phyloP scores from a whole-genome alignment of 2,329 filamentous ascomycete species.

The Grosmannia clavigera region DNA sequence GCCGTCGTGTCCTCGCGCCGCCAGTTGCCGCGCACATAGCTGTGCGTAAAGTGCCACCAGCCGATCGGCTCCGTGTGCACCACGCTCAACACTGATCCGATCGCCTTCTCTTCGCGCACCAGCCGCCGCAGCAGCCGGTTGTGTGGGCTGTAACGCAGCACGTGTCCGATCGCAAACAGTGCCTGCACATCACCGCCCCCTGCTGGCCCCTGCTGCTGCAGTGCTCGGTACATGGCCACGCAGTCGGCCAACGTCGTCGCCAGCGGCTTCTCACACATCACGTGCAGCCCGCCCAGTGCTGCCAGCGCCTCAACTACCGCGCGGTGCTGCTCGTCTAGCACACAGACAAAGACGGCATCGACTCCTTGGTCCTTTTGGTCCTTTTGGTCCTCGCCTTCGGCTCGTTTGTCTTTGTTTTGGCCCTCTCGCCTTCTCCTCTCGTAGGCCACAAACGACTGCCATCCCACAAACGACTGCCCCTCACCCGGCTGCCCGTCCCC shows the following conservation, averaged over 20 bases:
- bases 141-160: slow-evolving; percentile 84
- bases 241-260: slow-evolving; percentile 71
- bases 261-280: slow-evolving; percentile 93
- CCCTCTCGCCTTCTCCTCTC: slow-evolving; percentile 31
- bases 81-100: slow-evolving; percentile 76
- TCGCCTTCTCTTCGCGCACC: slow-evolving; percentile 58
- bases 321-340: slow-evolving; percentile 79
- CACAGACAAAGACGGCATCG: slow-evolving; percentile 51
- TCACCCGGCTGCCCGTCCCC: slow-evolving; percentile 32
- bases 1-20: slow-evolving; percentile 64
- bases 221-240: slow-evolving; percentile 54
- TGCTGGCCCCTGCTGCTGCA: slow-evolving; percentile 18
- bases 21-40: slow-evolving; percentile 91
- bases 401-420: not conserved
- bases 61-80: slow-evolving; percentile 92
- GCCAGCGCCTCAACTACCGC: slow-evolving; percentile 67
- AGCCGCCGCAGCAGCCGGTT: slow-evolving; percentile 75
- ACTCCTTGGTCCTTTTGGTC: slow-evolving; percentile 34
- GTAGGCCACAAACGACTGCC: slow-evolving; percentile 64
- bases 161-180: slow-evolving; percentile 87
- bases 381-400: not conserved
- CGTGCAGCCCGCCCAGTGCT: slow-evolving; percentile 54
- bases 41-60: slow-evolving; percentile 91
- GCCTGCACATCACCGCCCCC: not conserved
- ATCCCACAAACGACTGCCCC: slow-evolving; percentile 60